A percentile compares a stretch with the other conserved stretches of the same genome.
phyloP scores from a whole-genome alignment of 352 stramenopile genomes.

The Thalassiosira livingstoniorum region DNA sequence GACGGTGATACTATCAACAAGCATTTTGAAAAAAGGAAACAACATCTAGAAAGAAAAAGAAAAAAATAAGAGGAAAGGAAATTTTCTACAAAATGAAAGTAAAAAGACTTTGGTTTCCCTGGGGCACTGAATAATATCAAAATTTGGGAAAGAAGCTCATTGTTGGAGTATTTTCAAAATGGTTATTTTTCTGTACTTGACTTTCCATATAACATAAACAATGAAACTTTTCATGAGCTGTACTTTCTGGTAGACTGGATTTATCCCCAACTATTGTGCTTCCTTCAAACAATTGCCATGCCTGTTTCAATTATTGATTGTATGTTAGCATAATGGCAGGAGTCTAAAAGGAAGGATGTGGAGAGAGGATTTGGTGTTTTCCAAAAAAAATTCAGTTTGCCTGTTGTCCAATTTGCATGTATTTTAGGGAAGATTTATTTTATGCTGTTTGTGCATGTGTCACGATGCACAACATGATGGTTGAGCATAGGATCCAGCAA shows the following conservation, averaged over 20 bases:
- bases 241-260: background rate
- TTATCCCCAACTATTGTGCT: background rate
- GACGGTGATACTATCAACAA: background rate
- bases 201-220: background rate
- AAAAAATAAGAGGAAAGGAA: background rate
- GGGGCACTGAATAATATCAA: background rate
- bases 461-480: background rate
- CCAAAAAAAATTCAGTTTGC: background rate
- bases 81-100: too few species aligned
- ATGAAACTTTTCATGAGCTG: background rate
- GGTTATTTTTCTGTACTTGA: background rate
- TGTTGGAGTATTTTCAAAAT: background rate
- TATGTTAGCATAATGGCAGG: too few species aligned
- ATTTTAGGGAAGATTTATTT: background rate
- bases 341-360: too few species aligned
- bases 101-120: background rate
- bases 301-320: background rate
- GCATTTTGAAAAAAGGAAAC: background rate
- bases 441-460: background rate
- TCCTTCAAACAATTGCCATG: background rate
- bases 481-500: background rate
- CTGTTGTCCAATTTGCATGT: background rate
- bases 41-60: background rate
- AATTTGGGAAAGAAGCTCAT: background rate
- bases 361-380: background rate